Conservation (phyloP, 169 alveolate genomes). For the Cryptosporidium ubiquitum region DNA sequence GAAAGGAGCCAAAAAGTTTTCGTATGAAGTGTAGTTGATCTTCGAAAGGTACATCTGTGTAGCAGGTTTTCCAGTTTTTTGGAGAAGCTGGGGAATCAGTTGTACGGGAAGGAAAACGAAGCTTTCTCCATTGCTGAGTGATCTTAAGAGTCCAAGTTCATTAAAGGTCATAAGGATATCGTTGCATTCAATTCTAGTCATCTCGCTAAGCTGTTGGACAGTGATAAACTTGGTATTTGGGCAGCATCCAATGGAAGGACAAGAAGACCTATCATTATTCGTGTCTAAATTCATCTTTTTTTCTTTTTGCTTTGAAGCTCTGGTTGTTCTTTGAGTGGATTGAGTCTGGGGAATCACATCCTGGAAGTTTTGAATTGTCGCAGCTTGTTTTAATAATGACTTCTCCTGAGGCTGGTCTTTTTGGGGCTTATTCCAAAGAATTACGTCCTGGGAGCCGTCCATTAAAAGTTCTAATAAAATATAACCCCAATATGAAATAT, state of each 20-base stretch:
- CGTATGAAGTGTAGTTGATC: constrained; percentile 90
- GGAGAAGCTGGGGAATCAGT: constrained; percentile 80
- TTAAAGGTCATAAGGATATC: constrained; percentile 88
- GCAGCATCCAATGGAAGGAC: constrained; percentile 24
- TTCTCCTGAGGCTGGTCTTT: constrained; percentile 8
- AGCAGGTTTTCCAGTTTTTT: constrained; percentile 83
- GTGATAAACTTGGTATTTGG: constrained; percentile 56
- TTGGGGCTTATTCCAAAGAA: constrained; percentile 28
- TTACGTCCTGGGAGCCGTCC: constrained; percentile 55
- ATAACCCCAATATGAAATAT: constrained; percentile 95
- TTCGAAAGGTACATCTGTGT: constrained; percentile 82
- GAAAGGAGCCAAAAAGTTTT: constrained; percentile 83
- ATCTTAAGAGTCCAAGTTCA: constrained; percentile 86
- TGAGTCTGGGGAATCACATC: constrained; percentile 38
- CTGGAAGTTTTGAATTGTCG: constrained; percentile 19
- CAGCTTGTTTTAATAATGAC: constrained; percentile 13
- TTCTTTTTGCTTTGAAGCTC: constrained; percentile 67
- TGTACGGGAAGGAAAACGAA: constrained; percentile 85
- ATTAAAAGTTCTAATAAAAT: constrained; percentile 80
- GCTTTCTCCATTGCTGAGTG: constrained; percentile 83
- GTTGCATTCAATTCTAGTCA: constrained; percentile 87
- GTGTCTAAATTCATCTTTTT: constrained; percentile 4
- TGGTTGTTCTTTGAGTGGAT: constrained; percentile 50
- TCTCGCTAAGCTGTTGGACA: constrained; percentile 75
- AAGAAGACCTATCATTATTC: not conserved